phyloP scores from a whole-genome alignment of 257 asterid species.

The Capsicum chinense region DNA sequence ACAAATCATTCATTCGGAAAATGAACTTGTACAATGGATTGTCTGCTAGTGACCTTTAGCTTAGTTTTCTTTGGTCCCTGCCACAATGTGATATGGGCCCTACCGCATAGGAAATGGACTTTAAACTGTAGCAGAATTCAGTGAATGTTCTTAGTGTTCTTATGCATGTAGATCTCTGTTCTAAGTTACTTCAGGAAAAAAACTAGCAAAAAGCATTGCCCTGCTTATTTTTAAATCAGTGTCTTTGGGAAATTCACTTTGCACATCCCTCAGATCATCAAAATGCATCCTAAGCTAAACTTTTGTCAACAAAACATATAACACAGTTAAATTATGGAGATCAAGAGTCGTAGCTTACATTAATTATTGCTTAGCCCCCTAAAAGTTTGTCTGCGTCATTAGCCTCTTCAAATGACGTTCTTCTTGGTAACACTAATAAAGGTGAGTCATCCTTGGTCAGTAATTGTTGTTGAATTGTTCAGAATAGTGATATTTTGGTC shows the following conservation, averaged over 20 bases:
- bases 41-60: background rate
- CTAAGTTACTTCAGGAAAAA: background rate
- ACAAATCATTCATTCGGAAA: background rate
- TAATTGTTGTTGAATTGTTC: background rate
- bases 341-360: background rate
- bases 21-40: background rate
- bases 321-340: background rate
- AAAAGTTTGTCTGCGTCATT: slow-evolving; percentile 3
- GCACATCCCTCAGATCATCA: background rate
- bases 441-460: background rate
- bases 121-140: slow-evolving; percentile 2
- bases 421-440: background rate
- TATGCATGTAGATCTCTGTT: background rate
- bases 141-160: background rate
- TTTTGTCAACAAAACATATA: background rate
- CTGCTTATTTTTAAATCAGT: background rate
- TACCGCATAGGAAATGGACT: background rate
- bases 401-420: slow-evolving; percentile 12
- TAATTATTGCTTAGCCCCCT: background rate
- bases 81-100: background rate
- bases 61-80: slow-evolving; percentile 8
- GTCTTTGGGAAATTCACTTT: background rate
- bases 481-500: background rate
- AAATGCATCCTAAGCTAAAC: slow-evolving; percentile 2
- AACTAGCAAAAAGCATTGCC: background rate